phyloP scores from a whole-genome alignment of 371 early-diverging fungal species.

The Apophysomyces sp. region DNA sequence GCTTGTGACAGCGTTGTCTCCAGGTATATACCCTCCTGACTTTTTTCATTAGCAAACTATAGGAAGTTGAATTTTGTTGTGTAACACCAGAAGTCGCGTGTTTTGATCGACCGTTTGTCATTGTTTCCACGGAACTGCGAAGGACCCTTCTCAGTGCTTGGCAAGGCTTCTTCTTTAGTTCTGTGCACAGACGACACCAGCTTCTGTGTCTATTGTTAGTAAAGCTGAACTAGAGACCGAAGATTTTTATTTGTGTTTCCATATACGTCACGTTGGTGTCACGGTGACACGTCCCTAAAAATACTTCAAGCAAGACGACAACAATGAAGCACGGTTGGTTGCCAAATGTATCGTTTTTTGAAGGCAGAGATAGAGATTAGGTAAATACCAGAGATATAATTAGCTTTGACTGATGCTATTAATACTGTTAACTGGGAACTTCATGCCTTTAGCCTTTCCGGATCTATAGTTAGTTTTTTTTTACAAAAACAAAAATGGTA shows the following conservation, averaged over 20 bases:
- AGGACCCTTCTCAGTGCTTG: not conserved
- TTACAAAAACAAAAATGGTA: not conserved
- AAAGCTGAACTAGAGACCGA: not conserved
- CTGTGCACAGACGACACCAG: not conserved
- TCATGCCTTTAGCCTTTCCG: not conserved
- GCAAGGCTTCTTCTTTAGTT: not conserved
- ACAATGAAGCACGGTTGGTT: not conserved
- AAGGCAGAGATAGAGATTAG: not conserved
- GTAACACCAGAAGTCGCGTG: not conserved
- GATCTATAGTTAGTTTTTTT: not conserved
- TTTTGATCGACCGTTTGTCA: not conserved
- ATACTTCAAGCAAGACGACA: not conserved
- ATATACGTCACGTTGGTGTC: slow-evolving; percentile 2
- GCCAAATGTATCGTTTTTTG: not conserved
- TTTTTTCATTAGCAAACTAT: not conserved
- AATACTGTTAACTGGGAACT: not conserved
- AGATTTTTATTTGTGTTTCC: slow-evolving; percentile 1
- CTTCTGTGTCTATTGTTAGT: not conserved
- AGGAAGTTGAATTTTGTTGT: not conserved
- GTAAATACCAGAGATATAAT: slow-evolving; percentile 1
- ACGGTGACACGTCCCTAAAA: not conserved
- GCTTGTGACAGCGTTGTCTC: not conserved
- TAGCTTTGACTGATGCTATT: not conserved
- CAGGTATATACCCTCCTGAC: not conserved
- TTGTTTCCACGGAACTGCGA: not conserved